Evolutionary conservation across 2,329 filamentous ascomycete genomes (phyloP).

Genomic region (Stagonosporopsis vannaccii): DNA sequence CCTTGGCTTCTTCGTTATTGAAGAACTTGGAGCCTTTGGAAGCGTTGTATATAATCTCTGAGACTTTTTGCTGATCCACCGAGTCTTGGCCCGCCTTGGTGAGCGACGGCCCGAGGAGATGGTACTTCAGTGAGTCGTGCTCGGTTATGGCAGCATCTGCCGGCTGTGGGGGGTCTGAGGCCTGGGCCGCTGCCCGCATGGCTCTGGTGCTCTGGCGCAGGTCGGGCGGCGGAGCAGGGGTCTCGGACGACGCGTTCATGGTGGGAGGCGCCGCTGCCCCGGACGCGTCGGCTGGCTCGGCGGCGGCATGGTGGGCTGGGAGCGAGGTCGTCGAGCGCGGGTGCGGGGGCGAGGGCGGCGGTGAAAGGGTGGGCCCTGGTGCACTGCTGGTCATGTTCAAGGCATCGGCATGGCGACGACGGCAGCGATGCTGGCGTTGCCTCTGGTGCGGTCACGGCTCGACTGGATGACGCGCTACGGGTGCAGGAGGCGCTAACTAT

Average conservation of each 20-base stretch:
- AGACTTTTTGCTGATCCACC: constrained; percentile 94
- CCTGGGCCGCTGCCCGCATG: background rate
- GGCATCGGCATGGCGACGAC: constrained; percentile 26
- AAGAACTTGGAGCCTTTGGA: constrained; percentile 98
- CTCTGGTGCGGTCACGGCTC: constrained; percentile 14
- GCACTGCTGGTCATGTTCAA: constrained; percentile 33
- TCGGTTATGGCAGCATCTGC: constrained; percentile 37
- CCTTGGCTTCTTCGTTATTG: constrained; percentile 83
- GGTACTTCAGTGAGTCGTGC: constrained; percentile 82
- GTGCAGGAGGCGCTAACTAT: constrained; percentile 13
- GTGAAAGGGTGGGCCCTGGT: constrained; percentile 24
- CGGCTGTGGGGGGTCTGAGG: constrained; percentile 12
- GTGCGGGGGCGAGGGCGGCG: constrained; percentile 15
- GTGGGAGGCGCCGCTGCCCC: constrained; percentile 20
- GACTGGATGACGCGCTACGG: constrained; percentile 31
- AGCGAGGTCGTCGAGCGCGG: constrained; percentile 8
- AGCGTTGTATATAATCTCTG: constrained; percentile 95
- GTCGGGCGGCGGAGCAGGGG: constrained; percentile 9
- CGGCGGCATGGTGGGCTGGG: constrained; percentile 22
- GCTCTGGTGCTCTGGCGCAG: constrained; percentile 15
- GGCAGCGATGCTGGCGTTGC: constrained; percentile 4
- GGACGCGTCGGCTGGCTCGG: constrained; percentile 21
- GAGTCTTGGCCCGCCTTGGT: constrained; percentile 92
- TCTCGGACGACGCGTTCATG: constrained; percentile 18
- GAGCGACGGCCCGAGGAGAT: constrained; percentile 85